These are phyloP conservation scores for Sophora flavescens DNA, from an alignment of 306 rosid species.

Conservation along the genomic window DNA sequence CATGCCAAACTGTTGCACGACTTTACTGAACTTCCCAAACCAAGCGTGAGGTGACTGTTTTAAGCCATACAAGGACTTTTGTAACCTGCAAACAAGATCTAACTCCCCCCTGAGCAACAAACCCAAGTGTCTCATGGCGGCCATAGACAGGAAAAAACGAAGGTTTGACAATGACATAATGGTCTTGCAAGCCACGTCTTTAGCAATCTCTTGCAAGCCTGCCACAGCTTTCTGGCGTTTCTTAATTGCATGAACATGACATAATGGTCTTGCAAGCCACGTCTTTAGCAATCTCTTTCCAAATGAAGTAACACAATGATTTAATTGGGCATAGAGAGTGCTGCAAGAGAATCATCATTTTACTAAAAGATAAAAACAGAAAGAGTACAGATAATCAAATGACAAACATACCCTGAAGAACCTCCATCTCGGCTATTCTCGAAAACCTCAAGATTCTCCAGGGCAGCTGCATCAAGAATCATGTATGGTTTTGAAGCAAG, in stretches of 20 bases:
- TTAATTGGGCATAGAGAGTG: conserved; percentile 83
- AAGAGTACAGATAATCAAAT: conserved; percentile 24
- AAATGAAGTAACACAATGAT: conserved; percentile 93
- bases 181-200: too few relatives aligned
- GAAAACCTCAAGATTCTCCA: conserved; percentile 96
- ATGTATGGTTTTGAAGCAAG: conserved; percentile 78
- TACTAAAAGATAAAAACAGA: conserved; percentile 43
- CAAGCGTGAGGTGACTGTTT: too few relatives aligned
- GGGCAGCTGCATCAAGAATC: conserved; percentile 93
- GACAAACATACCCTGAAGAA: conserved; percentile 77
- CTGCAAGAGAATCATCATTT: conserved; percentile 55
- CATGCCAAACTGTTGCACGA: too few relatives aligned
- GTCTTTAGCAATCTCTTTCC: conserved; percentile 92
- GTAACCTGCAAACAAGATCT: too few relatives aligned
- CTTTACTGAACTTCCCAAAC: too few relatives aligned
- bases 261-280: conserved; percentile 97
- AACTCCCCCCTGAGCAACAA: too few relatives aligned
- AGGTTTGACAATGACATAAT: too few relatives aligned
- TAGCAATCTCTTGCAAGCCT: too few relatives aligned
- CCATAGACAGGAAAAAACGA: too few relatives aligned
- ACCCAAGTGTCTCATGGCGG: too few relatives aligned
- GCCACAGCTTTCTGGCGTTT: conserved; percentile 84
- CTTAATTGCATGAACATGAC: conserved; percentile 69
- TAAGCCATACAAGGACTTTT: too few relatives aligned
- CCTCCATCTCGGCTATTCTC: conserved; percentile 89